Conservation (phyloP, 805 yeast genomes). For the Candida ulmi region DNA sequence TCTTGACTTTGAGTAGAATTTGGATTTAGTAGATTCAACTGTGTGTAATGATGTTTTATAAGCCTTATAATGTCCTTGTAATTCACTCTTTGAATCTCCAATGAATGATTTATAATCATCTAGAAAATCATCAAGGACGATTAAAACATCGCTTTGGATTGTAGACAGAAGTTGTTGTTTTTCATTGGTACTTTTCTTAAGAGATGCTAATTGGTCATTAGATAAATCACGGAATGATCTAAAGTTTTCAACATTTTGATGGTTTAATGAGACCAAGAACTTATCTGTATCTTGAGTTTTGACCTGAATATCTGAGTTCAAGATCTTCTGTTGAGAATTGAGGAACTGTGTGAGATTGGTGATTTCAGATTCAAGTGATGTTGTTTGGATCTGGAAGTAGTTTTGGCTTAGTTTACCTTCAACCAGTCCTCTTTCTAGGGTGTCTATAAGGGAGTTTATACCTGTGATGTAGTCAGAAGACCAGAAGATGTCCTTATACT, state of each 20-base stretch:
- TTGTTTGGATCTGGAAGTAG: conserved; percentile 16
- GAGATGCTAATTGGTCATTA: neutral
- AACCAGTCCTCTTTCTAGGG: conserved; percentile 16
- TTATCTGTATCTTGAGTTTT: neutral
- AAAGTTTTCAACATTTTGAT: neutral
- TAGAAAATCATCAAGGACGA: conserved; percentile 16
- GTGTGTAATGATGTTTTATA: conserved; percentile 9
- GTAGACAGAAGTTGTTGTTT: conserved; percentile 5
- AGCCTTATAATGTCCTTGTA: conserved; percentile 7
- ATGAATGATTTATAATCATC: conserved; percentile 17
- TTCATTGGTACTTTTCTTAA: neutral
- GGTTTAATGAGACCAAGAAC: neutral
- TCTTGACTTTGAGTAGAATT: conserved; percentile 10
- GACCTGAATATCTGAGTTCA: conserved; percentile 1
- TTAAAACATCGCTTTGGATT: conserved; percentile 12
- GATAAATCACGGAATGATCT: neutral
- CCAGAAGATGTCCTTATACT: conserved; percentile 23
- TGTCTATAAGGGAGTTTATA: conserved; percentile 15
- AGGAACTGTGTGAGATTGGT: conserved; percentile 8
- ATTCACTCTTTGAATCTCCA: conserved; percentile 3
- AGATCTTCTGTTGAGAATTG: conserved; percentile 4
- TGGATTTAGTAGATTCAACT: conserved; percentile 7
- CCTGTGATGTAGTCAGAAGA: conserved; percentile 27
- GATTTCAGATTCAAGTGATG: conserved; percentile 13
- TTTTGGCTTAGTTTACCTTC: conserved; percentile 11